Evolutionary conservation across 2,329 filamentous ascomycete genomes (phyloP).

Genomic region (Trichoderma hamatum): DNA sequence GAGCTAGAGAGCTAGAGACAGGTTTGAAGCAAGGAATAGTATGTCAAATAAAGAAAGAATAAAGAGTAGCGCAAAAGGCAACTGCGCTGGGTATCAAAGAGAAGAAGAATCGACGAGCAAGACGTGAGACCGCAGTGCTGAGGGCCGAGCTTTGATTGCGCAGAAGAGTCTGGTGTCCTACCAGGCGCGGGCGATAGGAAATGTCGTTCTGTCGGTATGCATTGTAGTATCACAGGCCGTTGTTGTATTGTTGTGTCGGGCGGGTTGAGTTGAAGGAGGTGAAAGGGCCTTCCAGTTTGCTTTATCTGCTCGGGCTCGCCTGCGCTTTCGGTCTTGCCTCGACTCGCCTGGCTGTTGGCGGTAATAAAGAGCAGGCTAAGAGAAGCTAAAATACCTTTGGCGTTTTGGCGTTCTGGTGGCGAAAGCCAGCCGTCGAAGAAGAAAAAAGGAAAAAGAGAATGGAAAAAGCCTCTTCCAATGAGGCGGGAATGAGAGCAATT

Average conservation of each 20-base stretch:
- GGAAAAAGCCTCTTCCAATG: neutral
- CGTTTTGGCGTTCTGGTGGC: slow-evolving; percentile 18
- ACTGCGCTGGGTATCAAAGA: slow-evolving; percentile 24
- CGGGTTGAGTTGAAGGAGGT: neutral
- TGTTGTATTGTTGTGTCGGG: slow-evolving; percentile 2
- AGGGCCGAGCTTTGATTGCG: slow-evolving; percentile 5
- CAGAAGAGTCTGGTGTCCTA: slow-evolving; percentile 19
- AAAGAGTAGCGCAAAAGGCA: slow-evolving; percentile 11
- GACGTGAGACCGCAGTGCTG: neutral
- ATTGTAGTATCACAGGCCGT: slow-evolving; percentile 20
- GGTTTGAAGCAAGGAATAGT: neutral
- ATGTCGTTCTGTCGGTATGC: slow-evolving; percentile 17
- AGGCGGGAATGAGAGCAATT: neutral
- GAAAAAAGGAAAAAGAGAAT: neutral
- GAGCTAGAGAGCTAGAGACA: neutral
- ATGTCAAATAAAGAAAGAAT: neutral
- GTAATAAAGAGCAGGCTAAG: slow-evolving; percentile 4
- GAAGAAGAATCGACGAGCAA: slow-evolving; percentile 11
- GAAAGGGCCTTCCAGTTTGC: neutral
- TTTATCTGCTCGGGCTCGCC: neutral
- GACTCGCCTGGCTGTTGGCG: slow-evolving; percentile 13
- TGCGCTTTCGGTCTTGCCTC: neutral
- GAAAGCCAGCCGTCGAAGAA: neutral
- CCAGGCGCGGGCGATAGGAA: slow-evolving; percentile 24
- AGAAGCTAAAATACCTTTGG: slow-evolving; percentile 6